Percentiles rank a stretch among this genome's conserved stretches.
Conservation (phyloP, 2,329 filamentous ascomycete genomes). For the Herpotrichia juniperi region DNA sequence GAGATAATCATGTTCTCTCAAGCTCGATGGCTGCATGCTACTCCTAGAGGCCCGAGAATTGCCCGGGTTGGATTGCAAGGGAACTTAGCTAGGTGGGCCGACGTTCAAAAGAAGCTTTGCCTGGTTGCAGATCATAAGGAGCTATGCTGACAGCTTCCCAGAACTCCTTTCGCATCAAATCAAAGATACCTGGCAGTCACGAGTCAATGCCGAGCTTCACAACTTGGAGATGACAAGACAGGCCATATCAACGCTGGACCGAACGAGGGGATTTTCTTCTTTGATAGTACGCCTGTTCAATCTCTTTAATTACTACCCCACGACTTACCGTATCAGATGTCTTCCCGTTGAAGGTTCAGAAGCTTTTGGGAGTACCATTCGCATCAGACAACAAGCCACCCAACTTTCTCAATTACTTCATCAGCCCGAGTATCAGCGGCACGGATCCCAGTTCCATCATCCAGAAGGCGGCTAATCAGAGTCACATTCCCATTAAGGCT, state of each 20-base stretch:
- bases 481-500: constrained; percentile 68
- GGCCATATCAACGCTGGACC: constrained; percentile 80
- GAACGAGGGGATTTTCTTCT: constrained; percentile 85
- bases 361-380: constrained; percentile 62
- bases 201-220: constrained; percentile 41
- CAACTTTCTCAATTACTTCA: constrained; percentile 57
- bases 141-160: constrained; percentile 25
- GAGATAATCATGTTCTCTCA: background rate
- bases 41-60: background rate
- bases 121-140: constrained; percentile 27
- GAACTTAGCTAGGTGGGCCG: constrained; percentile 25
- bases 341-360: constrained; percentile 78
- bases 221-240: constrained; percentile 67
- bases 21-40: background rate
- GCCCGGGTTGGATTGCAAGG: background rate
- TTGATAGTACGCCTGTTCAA: constrained; percentile 72
- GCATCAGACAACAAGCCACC: constrained; percentile 54
- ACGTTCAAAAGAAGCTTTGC: constrained; percentile 15
- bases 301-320: constrained; percentile 8
- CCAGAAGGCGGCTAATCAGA: constrained; percentile 65
- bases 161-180: constrained; percentile 7
- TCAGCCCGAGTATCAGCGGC: constrained; percentile 58
- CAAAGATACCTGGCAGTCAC: constrained; percentile 10
- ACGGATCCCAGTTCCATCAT: constrained; percentile 62
- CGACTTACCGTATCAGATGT: constrained; percentile 63